These are phyloP conservation scores for Boletus subcaerulescens DNA, from an alignment of 768 basidiomycete genomes.

Conservation along the genomic window DNA sequence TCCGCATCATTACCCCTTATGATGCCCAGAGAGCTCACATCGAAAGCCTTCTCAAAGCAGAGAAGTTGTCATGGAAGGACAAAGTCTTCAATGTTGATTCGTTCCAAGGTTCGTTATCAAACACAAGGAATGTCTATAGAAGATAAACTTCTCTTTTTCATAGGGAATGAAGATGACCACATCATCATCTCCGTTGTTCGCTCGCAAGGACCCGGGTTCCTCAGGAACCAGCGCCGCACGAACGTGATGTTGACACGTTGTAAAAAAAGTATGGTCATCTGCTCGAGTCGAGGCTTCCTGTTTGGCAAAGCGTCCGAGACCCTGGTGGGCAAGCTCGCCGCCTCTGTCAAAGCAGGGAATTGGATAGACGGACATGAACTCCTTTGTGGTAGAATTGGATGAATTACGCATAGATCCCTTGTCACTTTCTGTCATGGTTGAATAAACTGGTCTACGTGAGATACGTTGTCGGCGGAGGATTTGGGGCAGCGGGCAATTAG, in stretches of 20 bases:
- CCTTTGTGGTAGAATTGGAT: not conserved
- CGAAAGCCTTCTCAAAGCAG: slow-evolving; percentile 50
- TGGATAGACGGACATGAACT: slow-evolving; percentile 18
- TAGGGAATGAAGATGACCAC: slow-evolving; percentile 79
- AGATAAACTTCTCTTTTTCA: slow-evolving; percentile 8
- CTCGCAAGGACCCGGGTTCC: slow-evolving; percentile 58
- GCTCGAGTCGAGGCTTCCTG: slow-evolving; percentile 43
- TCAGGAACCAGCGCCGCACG: slow-evolving; percentile 58
- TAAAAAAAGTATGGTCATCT: slow-evolving; percentile 70
- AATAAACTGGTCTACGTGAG: too few species aligned
- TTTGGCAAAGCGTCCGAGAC: slow-evolving; percentile 15
- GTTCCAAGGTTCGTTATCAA: slow-evolving; percentile 62
- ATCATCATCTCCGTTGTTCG: slow-evolving; percentile 72
- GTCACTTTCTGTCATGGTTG: too few species aligned
- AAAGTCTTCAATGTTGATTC: slow-evolving; percentile 76
- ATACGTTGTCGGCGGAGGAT: too few species aligned
- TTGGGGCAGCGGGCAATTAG: not conserved
- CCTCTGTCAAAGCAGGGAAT: not conserved
- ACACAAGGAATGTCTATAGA: not conserved
- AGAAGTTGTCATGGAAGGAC: slow-evolving; percentile 52
- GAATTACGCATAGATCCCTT: not conserved
- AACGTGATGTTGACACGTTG: slow-evolving; percentile 87
- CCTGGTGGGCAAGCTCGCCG: slow-evolving; percentile 26
- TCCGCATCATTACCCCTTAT: slow-evolving; percentile 76
- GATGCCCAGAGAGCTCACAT: slow-evolving; percentile 62